Evolutionary conservation across 2,329 filamentous ascomycete genomes (phyloP), one percentile per base, ranked within the genome.

Genomic region (Ophiobolus disseminans): DNA sequence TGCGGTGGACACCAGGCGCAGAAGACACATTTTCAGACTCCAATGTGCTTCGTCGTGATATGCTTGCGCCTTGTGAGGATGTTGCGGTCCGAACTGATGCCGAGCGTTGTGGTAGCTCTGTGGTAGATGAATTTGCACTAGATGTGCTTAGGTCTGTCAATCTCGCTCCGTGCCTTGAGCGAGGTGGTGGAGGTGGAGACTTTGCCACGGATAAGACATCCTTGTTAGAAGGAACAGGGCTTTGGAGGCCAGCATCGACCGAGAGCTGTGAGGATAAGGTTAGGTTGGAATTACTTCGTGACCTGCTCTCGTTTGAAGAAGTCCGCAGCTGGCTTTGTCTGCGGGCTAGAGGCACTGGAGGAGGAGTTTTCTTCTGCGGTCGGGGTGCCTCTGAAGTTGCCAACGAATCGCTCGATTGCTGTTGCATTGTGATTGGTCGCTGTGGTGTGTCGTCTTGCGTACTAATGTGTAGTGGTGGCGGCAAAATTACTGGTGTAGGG

Each of bases 401-500:
- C 19, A 61, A 45, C 21, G 59, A 45, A 25, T 62, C 59, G 28
- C 43, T 57, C 11, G 45, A 21, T 23, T 21, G 53, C 31, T 49
- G 50, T 16, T 59, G 49, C 20, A 48, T 19, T 40, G 54, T 42
- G 13, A 53, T 48, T 28, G 60, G 40, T 17, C 53, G 42, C 36
- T 58, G 43, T 34, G 55, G 52, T 23, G 57, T 50, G 14, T 20
- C 60, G 19, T 68, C 58, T 36, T 65, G 62, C 20, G 60, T 57
- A 44, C 54, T 53, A 19, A 59, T 62, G 44, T 62, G 58, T 3
- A 55, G 42, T 5, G 52, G 38, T 25, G 58, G 56, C 19, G 63
- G 55, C 13, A 61, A 45, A 5, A 60, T 45, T 4, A 61, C 53
- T 10, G 82, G 82, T 3, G 81, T 76, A 1, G 79, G 78, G 2